A percentile compares a stretch with the other conserved stretches of the same genome.
Conservation (phyloP, 495 filamentous ascomycete genomes). For the Talaromyces thailandensis region DNA sequence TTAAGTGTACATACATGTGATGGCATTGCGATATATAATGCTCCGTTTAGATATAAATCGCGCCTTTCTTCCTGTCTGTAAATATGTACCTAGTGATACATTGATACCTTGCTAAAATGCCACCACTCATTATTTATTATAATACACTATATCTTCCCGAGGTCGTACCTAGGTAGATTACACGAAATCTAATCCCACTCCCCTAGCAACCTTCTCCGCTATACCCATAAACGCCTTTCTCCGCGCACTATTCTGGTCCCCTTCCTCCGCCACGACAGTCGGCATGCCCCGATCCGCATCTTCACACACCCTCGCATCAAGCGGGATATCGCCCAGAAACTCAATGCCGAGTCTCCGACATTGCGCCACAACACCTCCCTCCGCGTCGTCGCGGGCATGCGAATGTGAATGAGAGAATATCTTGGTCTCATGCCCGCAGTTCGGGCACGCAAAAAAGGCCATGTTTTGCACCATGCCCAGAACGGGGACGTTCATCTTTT, state of each 20-base stretch:
- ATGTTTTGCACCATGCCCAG: slow-evolving; percentile 97
- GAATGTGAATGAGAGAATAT: slow-evolving; percentile 55
- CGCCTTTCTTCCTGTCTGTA: neutral
- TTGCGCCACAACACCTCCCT: slow-evolving; percentile 41
- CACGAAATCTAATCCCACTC: slow-evolving; percentile 31
- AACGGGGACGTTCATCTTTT: slow-evolving; percentile 65
- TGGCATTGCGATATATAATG: neutral
- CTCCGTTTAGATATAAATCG: neutral
- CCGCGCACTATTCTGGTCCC: slow-evolving; percentile 59
- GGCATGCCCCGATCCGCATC: slow-evolving; percentile 86
- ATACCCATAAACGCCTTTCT: slow-evolving; percentile 63
- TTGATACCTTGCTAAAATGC: too few relatives aligned
- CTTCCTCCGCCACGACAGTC: slow-evolving; percentile 82
- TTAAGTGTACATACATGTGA: neutral
- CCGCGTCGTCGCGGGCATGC: slow-evolving; percentile 12
- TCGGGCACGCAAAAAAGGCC: slow-evolving; percentile 75
- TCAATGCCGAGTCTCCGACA: slow-evolving; percentile 60
- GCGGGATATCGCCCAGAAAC: slow-evolving; percentile 80
- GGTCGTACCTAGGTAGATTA: neutral
- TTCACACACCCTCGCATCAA: slow-evolving; percentile 77
- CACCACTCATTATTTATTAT: neutral
- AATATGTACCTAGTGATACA: neutral
- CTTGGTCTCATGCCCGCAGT: slow-evolving; percentile 61
- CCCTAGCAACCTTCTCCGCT: slow-evolving; percentile 50
- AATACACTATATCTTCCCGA: neutral